These are phyloP conservation scores for Phlyctochytrium planicorne DNA, from an alignment of 192 early-diverging fungal species.

Conservation along the genomic window DNA sequence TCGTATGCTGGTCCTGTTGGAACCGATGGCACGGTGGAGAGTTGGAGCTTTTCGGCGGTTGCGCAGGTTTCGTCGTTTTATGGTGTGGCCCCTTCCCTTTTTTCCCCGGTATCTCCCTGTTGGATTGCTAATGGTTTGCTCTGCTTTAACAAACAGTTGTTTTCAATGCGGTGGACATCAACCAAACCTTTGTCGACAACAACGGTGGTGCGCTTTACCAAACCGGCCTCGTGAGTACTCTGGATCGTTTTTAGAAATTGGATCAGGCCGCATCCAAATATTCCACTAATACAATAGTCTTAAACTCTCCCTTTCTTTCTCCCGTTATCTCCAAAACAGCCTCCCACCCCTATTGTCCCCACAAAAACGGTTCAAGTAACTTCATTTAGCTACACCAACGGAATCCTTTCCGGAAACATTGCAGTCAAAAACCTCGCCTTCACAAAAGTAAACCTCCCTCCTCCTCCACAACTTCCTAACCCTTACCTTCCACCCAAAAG, in stretches of 20 bases:
- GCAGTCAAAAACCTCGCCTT: background rate
- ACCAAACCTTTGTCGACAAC: background rate
- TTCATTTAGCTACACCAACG: background rate
- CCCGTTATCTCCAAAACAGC: background rate
- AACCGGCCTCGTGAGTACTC: background rate
- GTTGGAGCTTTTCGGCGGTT: background rate
- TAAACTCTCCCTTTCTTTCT: no score
- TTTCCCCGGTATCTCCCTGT: no score
- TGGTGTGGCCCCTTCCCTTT: no score
- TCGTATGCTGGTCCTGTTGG: no score
- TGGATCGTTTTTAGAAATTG: no score
- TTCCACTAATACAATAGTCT: no score
- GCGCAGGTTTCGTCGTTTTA: background rate
- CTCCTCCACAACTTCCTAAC: background rate
- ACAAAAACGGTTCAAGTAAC: background rate
- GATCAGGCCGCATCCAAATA: no score
- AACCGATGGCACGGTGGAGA: background rate
- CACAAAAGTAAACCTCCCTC: background rate
- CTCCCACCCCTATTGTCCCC: background rate
- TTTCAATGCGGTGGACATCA: background rate
- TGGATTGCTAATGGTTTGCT: no score
- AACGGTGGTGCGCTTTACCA: background rate
- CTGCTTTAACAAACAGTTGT: background rate
- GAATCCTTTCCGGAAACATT: background rate
- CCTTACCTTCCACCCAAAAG: background rate